A percentile compares a stretch with the other conserved stretches of the same genome.
Evolutionary conservation across 352 stramenopile species (phyloP).

Genomic region (Globisporangium solare): DNA sequence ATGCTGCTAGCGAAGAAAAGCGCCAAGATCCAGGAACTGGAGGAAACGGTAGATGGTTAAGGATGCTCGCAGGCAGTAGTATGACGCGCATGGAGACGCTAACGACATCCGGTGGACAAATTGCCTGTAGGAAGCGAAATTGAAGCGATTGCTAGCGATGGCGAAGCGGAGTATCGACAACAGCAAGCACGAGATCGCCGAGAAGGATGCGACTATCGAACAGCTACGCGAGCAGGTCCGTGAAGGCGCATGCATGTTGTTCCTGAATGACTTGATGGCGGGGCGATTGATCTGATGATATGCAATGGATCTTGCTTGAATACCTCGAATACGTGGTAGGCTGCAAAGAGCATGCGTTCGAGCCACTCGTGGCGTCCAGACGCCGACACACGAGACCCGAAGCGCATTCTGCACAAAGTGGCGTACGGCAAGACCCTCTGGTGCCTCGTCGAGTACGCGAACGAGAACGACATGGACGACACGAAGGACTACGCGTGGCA

Average conservation of each 20-base stretch:
- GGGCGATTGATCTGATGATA: no score
- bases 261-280: no score
- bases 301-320: no score
- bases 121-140: slow-evolving; percentile 57
- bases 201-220: slow-evolving; percentile 57
- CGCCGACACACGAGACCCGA: slow-evolving; percentile 46
- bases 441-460: slow-evolving; percentile 81
- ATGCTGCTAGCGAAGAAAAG: slow-evolving; percentile 65
- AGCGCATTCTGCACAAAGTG: slow-evolving; percentile 65
- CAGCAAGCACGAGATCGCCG: slow-evolving; percentile 73
- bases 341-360: slow-evolving; percentile 26
- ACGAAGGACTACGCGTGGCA: slow-evolving; percentile 68
- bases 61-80: no score
- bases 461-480: slow-evolving; percentile 65
- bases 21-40: slow-evolving; percentile 66
- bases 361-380: slow-evolving; percentile 50
- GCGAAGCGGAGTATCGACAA: slow-evolving; percentile 89
- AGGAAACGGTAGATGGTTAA: slow-evolving; percentile 50
- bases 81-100: no score
- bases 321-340: slow-evolving; percentile 7
- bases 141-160: slow-evolving; percentile 81
- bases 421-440: slow-evolving; percentile 52
- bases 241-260: not conserved
- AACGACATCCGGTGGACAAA: no score
- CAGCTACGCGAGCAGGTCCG: slow-evolving; percentile 41